A percentile compares a stretch with the other conserved stretches of the same genome.
Conservation (phyloP, 2,329 filamentous ascomycete species). For the Beauveria scarabaeidicola region DNA sequence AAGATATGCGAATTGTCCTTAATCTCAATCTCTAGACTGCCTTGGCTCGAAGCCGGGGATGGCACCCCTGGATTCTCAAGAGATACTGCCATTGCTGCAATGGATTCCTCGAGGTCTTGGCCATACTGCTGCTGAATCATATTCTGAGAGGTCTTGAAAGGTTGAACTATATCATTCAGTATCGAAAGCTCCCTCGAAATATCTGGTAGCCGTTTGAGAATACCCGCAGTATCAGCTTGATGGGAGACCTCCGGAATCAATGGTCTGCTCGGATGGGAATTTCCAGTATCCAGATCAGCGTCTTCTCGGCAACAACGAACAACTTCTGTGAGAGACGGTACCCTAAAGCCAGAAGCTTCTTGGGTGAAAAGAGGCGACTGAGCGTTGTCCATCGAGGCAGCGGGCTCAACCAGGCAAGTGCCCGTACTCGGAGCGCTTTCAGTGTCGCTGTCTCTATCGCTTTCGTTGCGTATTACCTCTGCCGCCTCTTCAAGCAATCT, state of each 20-base stretch:
- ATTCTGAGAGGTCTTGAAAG: not conserved
- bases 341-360: not conserved
- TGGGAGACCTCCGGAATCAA: not conserved
- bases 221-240: not conserved
- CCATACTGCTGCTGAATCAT: slow-evolving; percentile 2
- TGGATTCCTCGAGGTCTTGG: not conserved
- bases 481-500: not conserved
- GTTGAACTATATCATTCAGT: not conserved
- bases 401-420: no score
- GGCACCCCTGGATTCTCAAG: not conserved
- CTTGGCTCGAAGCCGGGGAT: not conserved
- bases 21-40: not conserved
- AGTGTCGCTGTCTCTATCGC: not conserved
- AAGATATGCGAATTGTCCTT: no score
- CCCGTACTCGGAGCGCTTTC: not conserved
- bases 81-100: not conserved
- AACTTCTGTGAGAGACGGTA: not conserved
- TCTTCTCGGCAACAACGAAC: not conserved
- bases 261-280: not conserved
- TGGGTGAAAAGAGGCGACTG: not conserved
- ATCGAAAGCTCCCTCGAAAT: not conserved
- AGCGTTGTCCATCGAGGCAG: not conserved
- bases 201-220: not conserved
- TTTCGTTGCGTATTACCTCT: not conserved
- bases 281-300: not conserved